Evolutionary conservation across 2,329 filamentous ascomycete species (phyloP).

Genomic region (Thermothelomyces thermophilus): DNA sequence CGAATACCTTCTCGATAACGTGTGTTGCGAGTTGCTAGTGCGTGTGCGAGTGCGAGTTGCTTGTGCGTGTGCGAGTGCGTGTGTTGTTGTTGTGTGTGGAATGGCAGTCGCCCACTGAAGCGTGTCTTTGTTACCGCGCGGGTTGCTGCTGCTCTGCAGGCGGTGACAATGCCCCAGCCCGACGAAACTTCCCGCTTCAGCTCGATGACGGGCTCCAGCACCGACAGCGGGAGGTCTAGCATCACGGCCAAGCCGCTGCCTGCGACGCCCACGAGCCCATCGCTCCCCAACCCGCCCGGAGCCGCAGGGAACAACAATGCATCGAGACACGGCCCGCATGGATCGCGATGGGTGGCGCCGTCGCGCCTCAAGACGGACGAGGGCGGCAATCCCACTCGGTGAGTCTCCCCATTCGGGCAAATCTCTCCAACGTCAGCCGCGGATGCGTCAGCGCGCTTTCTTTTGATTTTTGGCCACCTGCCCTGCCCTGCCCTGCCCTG

Average conservation of each 20-base stretch:
- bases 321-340: conserved; percentile 18
- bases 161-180: conserved; percentile 60
- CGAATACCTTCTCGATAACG: too few relatives aligned
- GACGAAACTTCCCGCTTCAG: conserved; percentile 58
- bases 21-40: too few relatives aligned
- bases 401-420: conserved; percentile 21
- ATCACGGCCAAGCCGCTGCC: conserved; percentile 53
- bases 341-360: conserved; percentile 34
- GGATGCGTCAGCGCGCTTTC: not conserved
- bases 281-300: conserved; percentile 16
- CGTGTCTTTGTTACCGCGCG: conserved; percentile 18
- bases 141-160: conserved; percentile 18
- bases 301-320: conserved; percentile 25
- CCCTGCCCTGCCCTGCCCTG: too few relatives aligned
- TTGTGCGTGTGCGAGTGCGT: not conserved
- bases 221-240: conserved; percentile 59
- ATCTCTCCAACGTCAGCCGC: conserved; percentile 26
- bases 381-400: conserved; percentile 37
- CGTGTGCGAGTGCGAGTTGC: too few relatives aligned
- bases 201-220: conserved; percentile 59
- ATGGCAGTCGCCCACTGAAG: conserved; percentile 15
- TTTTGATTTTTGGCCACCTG: conserved; percentile 10
- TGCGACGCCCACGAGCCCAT: conserved; percentile 21
- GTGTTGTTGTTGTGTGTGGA: conserved; percentile 13
- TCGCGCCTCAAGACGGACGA: conserved; percentile 52